A percentile compares a stretch with the other conserved stretches of the same genome.
These are phyloP conservation scores for Phytomonas francai DNA, from an alignment of 208 protist species.

Conservation along the genomic window DNA sequence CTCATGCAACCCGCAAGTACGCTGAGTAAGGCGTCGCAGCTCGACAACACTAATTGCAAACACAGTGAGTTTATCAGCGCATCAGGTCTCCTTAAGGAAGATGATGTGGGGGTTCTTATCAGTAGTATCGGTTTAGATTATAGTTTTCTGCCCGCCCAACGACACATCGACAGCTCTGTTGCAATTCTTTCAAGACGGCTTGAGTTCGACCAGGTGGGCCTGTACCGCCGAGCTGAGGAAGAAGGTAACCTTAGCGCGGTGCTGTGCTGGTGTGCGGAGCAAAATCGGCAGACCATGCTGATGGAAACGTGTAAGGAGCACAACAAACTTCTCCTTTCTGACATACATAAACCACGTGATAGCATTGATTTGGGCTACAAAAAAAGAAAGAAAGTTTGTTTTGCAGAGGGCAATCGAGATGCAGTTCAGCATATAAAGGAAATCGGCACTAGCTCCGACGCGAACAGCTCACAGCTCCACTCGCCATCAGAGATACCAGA, in stretches of 20 bases:
- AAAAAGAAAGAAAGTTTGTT: slow-evolving; percentile 13
- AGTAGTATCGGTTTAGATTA: neutral
- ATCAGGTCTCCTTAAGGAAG: neutral
- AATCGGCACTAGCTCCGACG: neutral
- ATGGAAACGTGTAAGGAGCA: slow-evolving; percentile 47
- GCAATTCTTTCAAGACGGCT: slow-evolving; percentile 65
- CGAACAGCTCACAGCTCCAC: neutral
- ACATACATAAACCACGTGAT: neutral
- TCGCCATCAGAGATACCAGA: neutral
- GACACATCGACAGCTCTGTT: slow-evolving; percentile 43
- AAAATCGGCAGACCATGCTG: slow-evolving; percentile 59
- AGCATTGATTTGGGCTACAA: neutral
- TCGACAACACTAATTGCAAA: neutral
- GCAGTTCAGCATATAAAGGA: neutral
- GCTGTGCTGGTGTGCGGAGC: slow-evolving; percentile 64
- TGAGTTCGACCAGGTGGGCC: slow-evolving; percentile 29
- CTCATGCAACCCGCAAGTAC: neutral
- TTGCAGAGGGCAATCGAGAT: slow-evolving; percentile 14
- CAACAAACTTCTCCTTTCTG: slow-evolving; percentile 26
- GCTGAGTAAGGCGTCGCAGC: neutral
- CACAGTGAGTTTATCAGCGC: neutral
- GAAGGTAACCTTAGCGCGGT: slow-evolving; percentile 35
- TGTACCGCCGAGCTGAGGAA: slow-evolving; percentile 43
- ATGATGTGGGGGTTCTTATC: neutral
- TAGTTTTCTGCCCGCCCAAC: neutral